A percentile compares a stretch with the other conserved stretches of the same genome.
phyloP scores from a whole-genome alignment of 495 filamentous ascomycete species.

The Daldinia grandis region DNA sequence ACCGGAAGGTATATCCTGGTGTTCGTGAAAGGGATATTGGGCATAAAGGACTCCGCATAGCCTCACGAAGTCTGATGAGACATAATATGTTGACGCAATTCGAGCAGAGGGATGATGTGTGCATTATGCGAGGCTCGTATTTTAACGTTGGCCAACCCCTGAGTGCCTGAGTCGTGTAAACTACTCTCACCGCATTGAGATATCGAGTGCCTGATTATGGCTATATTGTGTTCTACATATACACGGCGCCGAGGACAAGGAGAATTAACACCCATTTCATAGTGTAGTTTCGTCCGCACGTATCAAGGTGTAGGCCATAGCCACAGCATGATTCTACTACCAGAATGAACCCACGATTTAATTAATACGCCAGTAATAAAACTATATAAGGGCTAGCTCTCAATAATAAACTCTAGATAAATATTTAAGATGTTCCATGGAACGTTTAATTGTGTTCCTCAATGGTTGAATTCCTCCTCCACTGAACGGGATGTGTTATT shows the following conservation, averaged over 20 bases:
- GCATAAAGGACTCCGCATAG: neutral
- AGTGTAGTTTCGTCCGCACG: neutral
- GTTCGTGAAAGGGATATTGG: neutral
- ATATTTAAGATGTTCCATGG: too few relatives aligned
- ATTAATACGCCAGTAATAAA: neutral
- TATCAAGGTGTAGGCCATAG: neutral
- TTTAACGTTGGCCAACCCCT: slow-evolving; percentile 27
- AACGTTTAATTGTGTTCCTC: neutral
- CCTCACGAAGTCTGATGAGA: neutral
- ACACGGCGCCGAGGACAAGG: neutral
- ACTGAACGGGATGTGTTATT: neutral
- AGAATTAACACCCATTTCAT: neutral
- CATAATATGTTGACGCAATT: slow-evolving; percentile 26
- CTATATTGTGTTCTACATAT: neutral
- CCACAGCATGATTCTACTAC: neutral
- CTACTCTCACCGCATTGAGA: neutral
- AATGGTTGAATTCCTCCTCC: neutral
- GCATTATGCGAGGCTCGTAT: slow-evolving; percentile 31
- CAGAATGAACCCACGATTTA: neutral
- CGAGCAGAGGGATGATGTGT: slow-evolving; percentile 26
- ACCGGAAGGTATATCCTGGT: neutral
- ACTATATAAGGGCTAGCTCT: neutral
- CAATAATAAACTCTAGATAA: neutral
- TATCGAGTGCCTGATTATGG: neutral
- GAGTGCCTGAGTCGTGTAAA: slow-evolving; percentile 7